Evolutionary conservation across 2,329 filamentous ascomycete species (phyloP).

Genomic region (Colletotrichum tamarilloi): DNA sequence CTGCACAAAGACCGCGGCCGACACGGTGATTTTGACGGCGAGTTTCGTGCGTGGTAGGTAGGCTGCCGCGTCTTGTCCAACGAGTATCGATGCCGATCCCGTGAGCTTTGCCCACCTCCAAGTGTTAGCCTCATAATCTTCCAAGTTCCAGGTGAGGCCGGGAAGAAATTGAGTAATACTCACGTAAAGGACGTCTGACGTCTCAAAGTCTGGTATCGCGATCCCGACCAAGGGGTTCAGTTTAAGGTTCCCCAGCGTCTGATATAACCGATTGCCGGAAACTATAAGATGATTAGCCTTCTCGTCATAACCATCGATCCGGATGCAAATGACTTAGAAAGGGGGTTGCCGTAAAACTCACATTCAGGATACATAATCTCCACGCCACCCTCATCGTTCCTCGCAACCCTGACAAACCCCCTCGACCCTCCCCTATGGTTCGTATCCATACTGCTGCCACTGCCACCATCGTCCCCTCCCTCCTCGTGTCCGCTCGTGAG

Average conservation of each 20-base stretch:
- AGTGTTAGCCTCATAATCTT: background rate
- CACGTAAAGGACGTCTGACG: conserved; percentile 76
- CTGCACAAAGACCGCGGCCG: conserved; percentile 70
- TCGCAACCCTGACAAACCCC: conserved; percentile 78
- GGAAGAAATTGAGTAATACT: background rate
- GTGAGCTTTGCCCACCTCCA: conserved; percentile 57
- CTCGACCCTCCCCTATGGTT: conserved; percentile 82
- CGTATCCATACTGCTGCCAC: conserved; percentile 78
- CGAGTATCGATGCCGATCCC: conserved; percentile 73
- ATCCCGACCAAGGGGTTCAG: conserved; percentile 75
- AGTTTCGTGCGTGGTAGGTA: conserved; percentile 78
- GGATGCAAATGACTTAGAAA: background rate
- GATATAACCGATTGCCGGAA: conserved; percentile 86
- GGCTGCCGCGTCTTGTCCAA: conserved; percentile 69
- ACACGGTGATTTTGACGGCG: conserved; percentile 75
- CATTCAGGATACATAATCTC: conserved; percentile 82
- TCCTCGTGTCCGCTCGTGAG: conserved; percentile 73
- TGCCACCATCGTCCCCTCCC: too few species aligned
- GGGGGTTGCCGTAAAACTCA: conserved; percentile 40
- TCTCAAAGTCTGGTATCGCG: conserved; percentile 79
- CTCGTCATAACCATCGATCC: background rate
- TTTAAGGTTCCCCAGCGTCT: conserved; percentile 82
- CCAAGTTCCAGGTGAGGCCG: too few species aligned
- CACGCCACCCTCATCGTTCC: conserved; percentile 58
- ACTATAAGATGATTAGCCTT: conserved; percentile 46